phyloP scores from a whole-genome alignment of 352 stramenopile species.

The Globisporangium middletonii region DNA sequence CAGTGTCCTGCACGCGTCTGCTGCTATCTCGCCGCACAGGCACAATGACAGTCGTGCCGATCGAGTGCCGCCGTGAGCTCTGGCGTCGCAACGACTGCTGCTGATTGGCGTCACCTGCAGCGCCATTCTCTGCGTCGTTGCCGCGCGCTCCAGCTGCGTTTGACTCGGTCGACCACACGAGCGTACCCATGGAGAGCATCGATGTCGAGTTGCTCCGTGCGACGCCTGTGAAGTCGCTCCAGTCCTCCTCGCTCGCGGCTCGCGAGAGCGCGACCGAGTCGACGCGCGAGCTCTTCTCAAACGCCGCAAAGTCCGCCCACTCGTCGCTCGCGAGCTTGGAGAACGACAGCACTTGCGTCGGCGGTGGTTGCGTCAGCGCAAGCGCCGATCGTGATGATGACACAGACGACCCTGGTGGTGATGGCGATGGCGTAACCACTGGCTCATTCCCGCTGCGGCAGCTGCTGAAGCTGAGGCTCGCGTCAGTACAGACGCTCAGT shows the following conservation, averaged over 20 bases:
- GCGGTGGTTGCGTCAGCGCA: background rate
- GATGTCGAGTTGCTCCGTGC: conserved; percentile 8
- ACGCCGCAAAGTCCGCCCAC: conserved; percentile 28
- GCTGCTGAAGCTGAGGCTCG: background rate
- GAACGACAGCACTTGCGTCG: conserved; percentile 13
- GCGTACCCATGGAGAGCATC: conserved; percentile 6
- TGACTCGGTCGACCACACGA: conserved; percentile 10
- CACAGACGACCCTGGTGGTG: too few species aligned
- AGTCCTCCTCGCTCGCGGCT: conserved; percentile 13
- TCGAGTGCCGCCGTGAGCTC: conserved; percentile 9
- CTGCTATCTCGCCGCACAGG: background rate
- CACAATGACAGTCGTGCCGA: conserved; percentile 5
- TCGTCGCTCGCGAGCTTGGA: conserved; percentile 15
- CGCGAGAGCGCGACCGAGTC: conserved; percentile 7
- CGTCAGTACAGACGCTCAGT: too few species aligned
- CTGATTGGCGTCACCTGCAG: background rate
- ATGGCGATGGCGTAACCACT: background rate
- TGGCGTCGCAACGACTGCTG: background rate
- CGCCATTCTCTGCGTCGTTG: background rate
- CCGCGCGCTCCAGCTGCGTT: background rate
- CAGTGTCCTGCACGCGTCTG: background rate
- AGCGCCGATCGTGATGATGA: too few species aligned
- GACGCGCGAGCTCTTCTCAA: conserved; percentile 10
- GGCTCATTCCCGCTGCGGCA: background rate
- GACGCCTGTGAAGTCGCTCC: conserved; percentile 14